Evolutionary conservation across 495 filamentous ascomycete species (phyloP).

Genomic region (Tricharina praecox): DNA sequence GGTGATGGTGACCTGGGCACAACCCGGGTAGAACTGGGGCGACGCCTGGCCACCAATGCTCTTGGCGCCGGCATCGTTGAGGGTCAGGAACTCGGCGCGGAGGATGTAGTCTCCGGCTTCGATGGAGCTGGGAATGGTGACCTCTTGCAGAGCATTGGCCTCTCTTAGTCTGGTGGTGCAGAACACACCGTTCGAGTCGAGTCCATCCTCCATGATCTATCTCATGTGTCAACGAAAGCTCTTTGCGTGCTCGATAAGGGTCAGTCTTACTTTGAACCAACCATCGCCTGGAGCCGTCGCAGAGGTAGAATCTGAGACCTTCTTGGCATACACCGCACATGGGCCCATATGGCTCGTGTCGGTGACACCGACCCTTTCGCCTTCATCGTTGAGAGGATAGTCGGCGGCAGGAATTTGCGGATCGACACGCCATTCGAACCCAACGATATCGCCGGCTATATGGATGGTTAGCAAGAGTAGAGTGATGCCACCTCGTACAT

Average conservation of each 20-base stretch:
- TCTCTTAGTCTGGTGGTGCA: constrained; percentile 50
- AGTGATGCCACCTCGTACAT: too few species aligned
- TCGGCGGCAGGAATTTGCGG: constrained; percentile 8
- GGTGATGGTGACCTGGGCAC: constrained; percentile 23
- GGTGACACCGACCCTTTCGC: constrained; percentile 31
- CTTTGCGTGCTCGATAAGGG: background rate
- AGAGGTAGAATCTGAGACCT: constrained; percentile 28
- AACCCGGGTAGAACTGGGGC: constrained; percentile 26
- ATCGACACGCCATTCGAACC: constrained; percentile 21
- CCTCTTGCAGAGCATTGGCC: constrained; percentile 43
- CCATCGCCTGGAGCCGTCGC: constrained; percentile 39
- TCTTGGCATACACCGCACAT: constrained; percentile 43
- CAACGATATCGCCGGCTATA: constrained; percentile 14
- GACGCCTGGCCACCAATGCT: constrained; percentile 18
- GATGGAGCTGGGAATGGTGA: constrained; percentile 42
- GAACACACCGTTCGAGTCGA: constrained; percentile 34
- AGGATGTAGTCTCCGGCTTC: constrained; percentile 49
- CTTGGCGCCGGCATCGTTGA: constrained; percentile 43
- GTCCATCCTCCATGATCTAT: constrained; percentile 9
- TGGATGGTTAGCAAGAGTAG: background rate
- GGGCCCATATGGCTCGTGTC: constrained; percentile 51
- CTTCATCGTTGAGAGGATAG: constrained; percentile 18
- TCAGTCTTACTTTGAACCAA: constrained; percentile 56
- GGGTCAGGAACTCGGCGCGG: constrained; percentile 48
- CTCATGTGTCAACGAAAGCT: background rate